Base-by-base conservation (phyloP, 768 basidiomycete species). In the Naganishia vishniacii region DNA sequence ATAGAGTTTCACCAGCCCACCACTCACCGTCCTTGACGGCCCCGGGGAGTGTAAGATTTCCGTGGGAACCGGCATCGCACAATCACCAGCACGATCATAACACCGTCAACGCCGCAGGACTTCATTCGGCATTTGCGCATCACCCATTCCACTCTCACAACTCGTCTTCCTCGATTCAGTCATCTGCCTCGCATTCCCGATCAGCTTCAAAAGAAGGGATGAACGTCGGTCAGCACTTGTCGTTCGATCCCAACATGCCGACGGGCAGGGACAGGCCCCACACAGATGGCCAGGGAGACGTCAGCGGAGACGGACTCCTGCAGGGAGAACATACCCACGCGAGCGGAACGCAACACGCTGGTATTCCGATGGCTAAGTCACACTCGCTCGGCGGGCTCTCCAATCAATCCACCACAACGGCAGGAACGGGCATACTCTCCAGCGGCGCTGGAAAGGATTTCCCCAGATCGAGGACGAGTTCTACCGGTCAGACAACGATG, bases 391-490 rank as follows among this genome's bases (percentile, higher is more conserved):
- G 53, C 37, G 53, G 53, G 11, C 53, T 56, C 23, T 56, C 53
- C n/a, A 40, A 56, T 29, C 53, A 56, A 32, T 56, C 53, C 3
- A 26, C 53, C 8, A 56, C 53, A 3, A 56, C 53, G 26, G 23
- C 53, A 9, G 53, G 18, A 56, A 37, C 53, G 12, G 53, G 53
- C 26, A 56, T 41, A 20, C 20, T 37, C 15, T 15, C 31, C 13
- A 46, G 46, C 20, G 32, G 45, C 9, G n/a, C 7, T 15, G 37
- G 29, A 11, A n/a, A 41, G 11, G 73, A 72, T 2, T 65, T 77
- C 12, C 73, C 72, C 1, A 62, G 73, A 28, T 74, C 75, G 7
- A 67, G 70, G 42, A 77, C 73, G 13, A 69, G 68, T 42, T 70
- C 69, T 4, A 71, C 69, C 61, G 70, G 70, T 9, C 72, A 72